Base-by-base conservation (phyloP, 2,329 filamentous ascomycete species). In the Aulographum hederae region DNA sequence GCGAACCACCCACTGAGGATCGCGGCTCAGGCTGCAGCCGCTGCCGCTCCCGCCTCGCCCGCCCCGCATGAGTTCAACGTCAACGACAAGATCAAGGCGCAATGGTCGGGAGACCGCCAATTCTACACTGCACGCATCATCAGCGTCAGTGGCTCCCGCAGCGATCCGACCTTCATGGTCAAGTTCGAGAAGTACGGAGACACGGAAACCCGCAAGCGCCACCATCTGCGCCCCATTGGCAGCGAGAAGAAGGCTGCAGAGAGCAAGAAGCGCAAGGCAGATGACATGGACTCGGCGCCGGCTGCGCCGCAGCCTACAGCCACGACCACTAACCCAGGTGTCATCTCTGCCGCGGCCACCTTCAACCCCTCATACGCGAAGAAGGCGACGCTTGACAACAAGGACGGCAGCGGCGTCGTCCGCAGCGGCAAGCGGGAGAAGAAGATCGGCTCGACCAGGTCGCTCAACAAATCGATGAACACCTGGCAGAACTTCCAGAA, bases 51-150 rank as follows among this genome's bases (percentile, higher is more conserved):
- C n/a, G n/a, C n/a, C n/a, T n/a, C n/a, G n/a, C n/a, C n/a, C n/a
- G n/a, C n/a, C n/a, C n/a, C n/a, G n/a, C n/a, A n/a, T n/a, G n/a
- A n/a, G n/a, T n/a, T n/a, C n/a, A n/a, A n/a, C 34, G 80, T 93
- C 41, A 93, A 93, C 50, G 89, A 98, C 46, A 78, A 65, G 19
- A 79, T 94, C 33, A 65, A 89, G 53, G 89, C 86, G 29, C 85
- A 86, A 55, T 98, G 85, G 81, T 78, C 81, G 6, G 84, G 82
- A 33, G 89, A 98, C 54, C 82, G 79, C 47, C 69, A 69, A 16
- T 94, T 85, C 57, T 95, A 95, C 57, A 76, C 82, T 28, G 89
- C 85, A 26, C 76, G 81, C 46, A 92, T 98, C 53, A 86, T 82
- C 32, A 85, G 79, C 32, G 85, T 94, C 44, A 94, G 86, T 15